Evolutionary conservation across 1,284 basidiomycete species (phyloP), one percentile per base, ranked within the genome.

Genomic region (Trichosporon sp.): DNA sequence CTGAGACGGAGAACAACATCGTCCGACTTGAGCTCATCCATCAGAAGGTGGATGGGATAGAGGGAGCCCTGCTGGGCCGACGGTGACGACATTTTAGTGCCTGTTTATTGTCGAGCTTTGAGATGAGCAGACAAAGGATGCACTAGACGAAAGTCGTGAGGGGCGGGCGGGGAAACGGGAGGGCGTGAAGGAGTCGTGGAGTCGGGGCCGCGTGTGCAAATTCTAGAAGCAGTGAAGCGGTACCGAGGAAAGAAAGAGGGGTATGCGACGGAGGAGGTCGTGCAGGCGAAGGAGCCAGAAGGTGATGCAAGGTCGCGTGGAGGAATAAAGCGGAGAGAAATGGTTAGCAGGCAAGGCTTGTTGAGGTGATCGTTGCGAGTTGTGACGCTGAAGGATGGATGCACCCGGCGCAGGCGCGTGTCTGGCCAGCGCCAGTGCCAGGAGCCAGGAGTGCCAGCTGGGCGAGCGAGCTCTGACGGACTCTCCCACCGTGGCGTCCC

Each of bases 1-100:
- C 96, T 96, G 73, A 99, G 84, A 60, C 96, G 90, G 62, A 98
- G 83, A 84, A 83, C 83, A 65, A 99, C 95, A 82, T 99, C 96
- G 78, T 97, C 94, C 58, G 92, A 92, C 78, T 86, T 88, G 67
- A 96, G 81, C 77, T 97, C 94, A 54, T 89, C 87, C 78, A 80
- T 80, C 34, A 81, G 69, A 14, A 81, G 71, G 59, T 79, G 78
- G 68, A 80, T 80, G 21, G 79, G 80, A 70, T 80, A 79, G 60
- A 78, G 70, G 29, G 73, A 69, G 36, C 69, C 70, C 31, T 60
- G 65, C 32, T 73, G 64, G 60, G 60, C 64, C 2, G 66, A 63
- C 23, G 72, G 67, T 19, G 73, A 73, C 56, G 74, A 71, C 74
- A 75, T 76, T 29, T 54, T 29, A 27, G 27, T 29, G 49, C 25